Evolutionary conservation across 2,329 filamentous ascomycete genomes (phyloP).

Genomic region (Colletotrichum sp.): DNA sequence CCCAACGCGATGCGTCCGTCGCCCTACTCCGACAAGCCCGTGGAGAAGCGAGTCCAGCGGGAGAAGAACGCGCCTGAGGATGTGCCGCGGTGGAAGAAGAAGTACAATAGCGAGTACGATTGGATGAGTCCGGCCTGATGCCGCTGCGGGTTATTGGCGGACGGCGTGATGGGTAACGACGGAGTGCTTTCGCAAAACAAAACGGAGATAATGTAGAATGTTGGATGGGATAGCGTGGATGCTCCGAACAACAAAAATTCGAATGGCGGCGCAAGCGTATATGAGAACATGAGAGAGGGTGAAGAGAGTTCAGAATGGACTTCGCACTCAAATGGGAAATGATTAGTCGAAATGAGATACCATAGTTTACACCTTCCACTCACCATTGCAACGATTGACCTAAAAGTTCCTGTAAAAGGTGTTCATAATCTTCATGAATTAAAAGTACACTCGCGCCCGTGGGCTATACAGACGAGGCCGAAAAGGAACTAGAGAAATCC

Average conservation of each 20-base stretch:
- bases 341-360: background rate
- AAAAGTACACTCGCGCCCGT: constrained; percentile 11
- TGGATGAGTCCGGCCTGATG: background rate
- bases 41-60: background rate
- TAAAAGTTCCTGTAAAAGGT: background rate
- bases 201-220: background rate
- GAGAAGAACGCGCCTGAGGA: background rate
- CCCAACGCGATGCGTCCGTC: background rate
- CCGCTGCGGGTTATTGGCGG: background rate
- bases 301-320: background rate
- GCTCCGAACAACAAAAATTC: background rate
- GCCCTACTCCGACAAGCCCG: background rate
- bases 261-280: background rate
- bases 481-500: constrained; percentile 9
- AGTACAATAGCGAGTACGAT: background rate
- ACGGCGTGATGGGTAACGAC: background rate
- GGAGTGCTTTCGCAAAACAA: background rate
- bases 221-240: background rate
- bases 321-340: background rate
- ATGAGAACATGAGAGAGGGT: background rate
- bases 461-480: constrained; percentile 9
- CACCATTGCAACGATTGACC: accelerated
- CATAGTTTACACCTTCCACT: background rate
- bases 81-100: background rate
- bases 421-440: constrained; percentile 15